A percentile compares a stretch with the other conserved stretches of the same genome.
Conservation (phyloP, 2,329 filamentous ascomycete species). For the Aureobasidium melanogenum region DNA sequence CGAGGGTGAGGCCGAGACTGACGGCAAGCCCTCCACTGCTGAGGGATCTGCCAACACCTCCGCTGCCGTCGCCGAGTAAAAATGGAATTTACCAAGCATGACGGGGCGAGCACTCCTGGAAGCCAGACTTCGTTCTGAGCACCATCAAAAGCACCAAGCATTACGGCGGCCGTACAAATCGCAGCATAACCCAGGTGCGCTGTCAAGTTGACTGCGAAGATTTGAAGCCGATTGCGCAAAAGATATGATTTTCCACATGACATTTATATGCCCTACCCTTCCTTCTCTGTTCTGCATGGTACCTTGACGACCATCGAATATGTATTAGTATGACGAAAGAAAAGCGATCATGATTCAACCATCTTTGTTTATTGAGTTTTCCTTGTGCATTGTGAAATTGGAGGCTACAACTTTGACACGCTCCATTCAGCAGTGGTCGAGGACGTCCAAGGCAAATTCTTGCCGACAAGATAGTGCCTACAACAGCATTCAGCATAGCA, state of each 20-base stretch:
- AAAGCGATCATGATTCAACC: slow-evolving; percentile 8
- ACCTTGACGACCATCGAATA: slow-evolving; percentile 8
- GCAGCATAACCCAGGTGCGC: slow-evolving; percentile 6
- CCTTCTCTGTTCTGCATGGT: slow-evolving; percentile 4
- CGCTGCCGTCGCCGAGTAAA: slow-evolving; percentile 13
- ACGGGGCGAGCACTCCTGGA: not conserved
- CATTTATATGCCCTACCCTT: slow-evolving; percentile 10
- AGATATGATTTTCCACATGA: slow-evolving; percentile 13
- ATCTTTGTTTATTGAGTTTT: not conserved
- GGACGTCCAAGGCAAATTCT: not conserved
- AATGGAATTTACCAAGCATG: not conserved
- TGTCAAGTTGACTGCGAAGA: slow-evolving; percentile 11
- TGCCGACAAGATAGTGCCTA: not conserved
- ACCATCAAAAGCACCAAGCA: not conserved
- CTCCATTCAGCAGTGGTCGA: not conserved
- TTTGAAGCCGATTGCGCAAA: slow-evolving; percentile 11
- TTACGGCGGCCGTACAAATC: slow-evolving; percentile 9
- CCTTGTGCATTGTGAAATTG: not conserved
- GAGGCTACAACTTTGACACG: not conserved
- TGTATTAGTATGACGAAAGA: slow-evolving; percentile 13
- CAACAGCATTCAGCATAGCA: not conserved
- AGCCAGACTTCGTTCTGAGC: not conserved
- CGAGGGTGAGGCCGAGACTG: slow-evolving; percentile 29
- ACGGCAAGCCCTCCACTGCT: slow-evolving; percentile 25
- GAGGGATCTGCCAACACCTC: slow-evolving; percentile 25